Evolutionary conservation across 305 asterid species (phyloP).

Genomic region (Fraxinus baroniana): DNA sequence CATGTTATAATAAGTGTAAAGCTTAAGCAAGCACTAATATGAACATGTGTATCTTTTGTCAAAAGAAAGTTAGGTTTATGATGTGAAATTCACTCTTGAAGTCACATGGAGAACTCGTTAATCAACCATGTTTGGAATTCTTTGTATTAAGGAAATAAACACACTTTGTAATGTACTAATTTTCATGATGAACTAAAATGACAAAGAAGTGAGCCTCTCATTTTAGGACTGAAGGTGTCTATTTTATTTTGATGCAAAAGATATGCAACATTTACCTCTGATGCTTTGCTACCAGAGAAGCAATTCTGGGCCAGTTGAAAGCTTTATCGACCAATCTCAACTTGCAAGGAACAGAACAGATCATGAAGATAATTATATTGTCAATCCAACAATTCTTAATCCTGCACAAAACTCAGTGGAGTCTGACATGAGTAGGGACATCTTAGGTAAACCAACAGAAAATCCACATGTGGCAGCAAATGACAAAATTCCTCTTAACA

Average conservation of each 20-base stretch:
- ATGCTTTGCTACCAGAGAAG: slow-evolving; percentile 45
- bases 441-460: slow-evolving; percentile 40
- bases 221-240: background rate
- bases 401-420: slow-evolving; percentile 48
- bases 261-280: slow-evolving; percentile 4
- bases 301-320: slow-evolving; percentile 53
- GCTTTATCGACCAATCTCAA: slow-evolving; percentile 52
- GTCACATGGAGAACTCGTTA: background rate
- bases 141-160: background rate
- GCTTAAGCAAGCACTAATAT: background rate
- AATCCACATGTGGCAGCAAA: slow-evolving; percentile 33
- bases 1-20: background rate
- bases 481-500: slow-evolving; percentile 41
- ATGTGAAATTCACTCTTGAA: background rate
- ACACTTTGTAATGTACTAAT: background rate
- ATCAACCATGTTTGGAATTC: background rate
- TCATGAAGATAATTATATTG: slow-evolving; percentile 45
- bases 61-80: background rate
- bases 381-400: slow-evolving; percentile 35
- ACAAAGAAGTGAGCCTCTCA: background rate
- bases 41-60: background rate
- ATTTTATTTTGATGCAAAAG: background rate
- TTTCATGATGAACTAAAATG: background rate
- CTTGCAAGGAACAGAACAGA: slow-evolving; percentile 43
- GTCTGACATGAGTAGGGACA: slow-evolving; percentile 44